Conservation (phyloP, 2,329 filamentous ascomycete genomes). For the Huntiella bhutanensis region DNA sequence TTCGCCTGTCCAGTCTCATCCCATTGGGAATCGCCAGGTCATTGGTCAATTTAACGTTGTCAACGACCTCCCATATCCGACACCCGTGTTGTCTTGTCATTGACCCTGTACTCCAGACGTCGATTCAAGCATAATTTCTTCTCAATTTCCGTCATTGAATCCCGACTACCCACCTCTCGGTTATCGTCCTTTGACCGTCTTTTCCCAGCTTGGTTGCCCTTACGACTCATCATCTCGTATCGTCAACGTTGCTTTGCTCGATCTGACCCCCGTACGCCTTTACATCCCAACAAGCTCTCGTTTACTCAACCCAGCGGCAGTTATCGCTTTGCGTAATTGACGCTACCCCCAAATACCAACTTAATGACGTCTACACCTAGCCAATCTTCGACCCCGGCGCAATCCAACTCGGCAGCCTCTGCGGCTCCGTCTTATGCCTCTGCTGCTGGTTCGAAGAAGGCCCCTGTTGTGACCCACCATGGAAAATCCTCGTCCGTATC, state of each 20-base stretch:
- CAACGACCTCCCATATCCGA: background rate
- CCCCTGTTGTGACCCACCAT: constrained; percentile 34
- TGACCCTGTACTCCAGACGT: no score
- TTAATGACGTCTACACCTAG: constrained; percentile 37
- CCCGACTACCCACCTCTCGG: background rate
- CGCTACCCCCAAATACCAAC: constrained; percentile 13
- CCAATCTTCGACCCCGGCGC: constrained; percentile 36
- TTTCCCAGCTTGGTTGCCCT: no score
- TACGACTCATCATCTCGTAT: no score
- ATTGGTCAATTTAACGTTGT: background rate
- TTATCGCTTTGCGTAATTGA: constrained; percentile 11
- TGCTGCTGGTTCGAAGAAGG: constrained; percentile 43
- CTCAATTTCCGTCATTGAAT: background rate
- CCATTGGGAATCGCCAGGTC: background rate
- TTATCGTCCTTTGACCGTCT: background rate
- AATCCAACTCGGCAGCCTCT: constrained; percentile 33
- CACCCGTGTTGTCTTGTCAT: background rate
- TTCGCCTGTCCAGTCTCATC: background rate
- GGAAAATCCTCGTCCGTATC: constrained; percentile 49
- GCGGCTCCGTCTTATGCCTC: constrained; percentile 47
- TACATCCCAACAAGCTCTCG: constrained; percentile 5
- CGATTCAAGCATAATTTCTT: background rate
- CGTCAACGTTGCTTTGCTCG: background rate
- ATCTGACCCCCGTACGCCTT: constrained; percentile 1
- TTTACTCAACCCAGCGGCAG: constrained; percentile 10